Conservation (phyloP, 345 rosid genomes). For the Brassica cretica region DNA sequence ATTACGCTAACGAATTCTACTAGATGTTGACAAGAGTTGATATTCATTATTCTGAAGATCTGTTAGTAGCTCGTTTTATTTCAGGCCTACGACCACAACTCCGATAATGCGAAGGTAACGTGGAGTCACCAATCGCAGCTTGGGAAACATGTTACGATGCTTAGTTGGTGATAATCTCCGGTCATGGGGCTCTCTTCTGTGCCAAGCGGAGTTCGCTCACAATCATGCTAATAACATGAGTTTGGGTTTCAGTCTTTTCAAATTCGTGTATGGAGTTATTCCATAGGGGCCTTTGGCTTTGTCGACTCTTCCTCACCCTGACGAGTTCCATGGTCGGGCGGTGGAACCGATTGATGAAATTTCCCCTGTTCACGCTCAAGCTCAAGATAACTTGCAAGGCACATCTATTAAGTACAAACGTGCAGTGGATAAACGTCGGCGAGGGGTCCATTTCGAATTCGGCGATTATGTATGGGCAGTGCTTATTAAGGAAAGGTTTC, state of each 20-base stretch:
- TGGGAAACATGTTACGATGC: no score
- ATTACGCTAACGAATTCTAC: no score
- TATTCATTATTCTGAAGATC: no score
- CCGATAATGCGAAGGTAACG: no score
- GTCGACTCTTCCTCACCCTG: background rate
- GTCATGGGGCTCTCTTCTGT: background rate
- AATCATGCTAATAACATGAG: background rate
- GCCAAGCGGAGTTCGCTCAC: background rate
- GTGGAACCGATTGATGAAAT: background rate
- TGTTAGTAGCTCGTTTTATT: no score
- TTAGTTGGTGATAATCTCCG: background rate
- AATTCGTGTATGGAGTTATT: background rate
- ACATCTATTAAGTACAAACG: background rate
- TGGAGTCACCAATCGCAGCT: background rate
- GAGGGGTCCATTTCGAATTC: background rate
- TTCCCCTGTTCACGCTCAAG: background rate
- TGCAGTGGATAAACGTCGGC: background rate
- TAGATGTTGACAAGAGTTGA: no score
- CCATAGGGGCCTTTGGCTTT: background rate
- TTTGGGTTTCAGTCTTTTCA: background rate
- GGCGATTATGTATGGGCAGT: background rate
- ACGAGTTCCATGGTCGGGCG: background rate
- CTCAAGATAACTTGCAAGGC: background rate
- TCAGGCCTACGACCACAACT: no score
- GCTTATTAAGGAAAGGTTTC: background rate